Conservation (phyloP, 2,329 filamentous ascomycete genomes). For the Beauveria bassiana region DNA sequence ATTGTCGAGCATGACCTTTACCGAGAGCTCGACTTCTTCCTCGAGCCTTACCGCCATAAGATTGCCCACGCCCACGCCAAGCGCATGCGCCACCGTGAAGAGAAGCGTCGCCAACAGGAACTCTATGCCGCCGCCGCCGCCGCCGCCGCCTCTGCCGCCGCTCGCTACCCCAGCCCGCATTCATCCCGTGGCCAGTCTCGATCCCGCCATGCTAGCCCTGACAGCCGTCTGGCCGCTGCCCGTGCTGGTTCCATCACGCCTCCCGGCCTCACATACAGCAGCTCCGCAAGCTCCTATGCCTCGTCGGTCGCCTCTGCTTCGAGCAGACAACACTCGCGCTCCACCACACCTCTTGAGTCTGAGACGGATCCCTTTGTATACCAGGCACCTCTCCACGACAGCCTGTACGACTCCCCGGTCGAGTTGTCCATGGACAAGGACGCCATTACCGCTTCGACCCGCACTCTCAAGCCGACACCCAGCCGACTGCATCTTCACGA, state of each 20-base stretch:
- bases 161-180: conserved; percentile 38
- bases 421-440: conserved; percentile 35
- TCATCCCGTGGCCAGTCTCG: conserved; percentile 36
- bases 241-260: conserved; percentile 33
- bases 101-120: conserved; percentile 33
- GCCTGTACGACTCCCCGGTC: conserved; percentile 43
- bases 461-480: conserved; percentile 29
- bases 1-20: conserved; percentile 83
- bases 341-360: conserved; percentile 44
- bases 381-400: conserved; percentile 26
- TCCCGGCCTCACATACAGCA: conserved; percentile 42
- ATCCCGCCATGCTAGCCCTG: conserved; percentile 32
- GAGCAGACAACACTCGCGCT: conserved; percentile 40
- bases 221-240: conserved; percentile 29
- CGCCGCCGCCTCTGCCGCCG: conserved; percentile 17
- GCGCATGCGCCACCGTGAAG: conserved; percentile 41
- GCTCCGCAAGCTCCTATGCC: conserved; percentile 42
- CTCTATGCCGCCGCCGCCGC: conserved; percentile 20
- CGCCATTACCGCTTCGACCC: conserved; percentile 7
- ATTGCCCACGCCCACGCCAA: conserved; percentile 43
- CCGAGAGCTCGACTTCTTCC: conserved; percentile 77
- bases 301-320: conserved; percentile 37
- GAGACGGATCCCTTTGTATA: conserved; percentile 37
- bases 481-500: conserved; percentile 44
- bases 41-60: conserved; percentile 69